Base-by-base conservation (phyloP, 225 moss, liverwort and hornwort species). In the Polytrichum commune region DNA sequence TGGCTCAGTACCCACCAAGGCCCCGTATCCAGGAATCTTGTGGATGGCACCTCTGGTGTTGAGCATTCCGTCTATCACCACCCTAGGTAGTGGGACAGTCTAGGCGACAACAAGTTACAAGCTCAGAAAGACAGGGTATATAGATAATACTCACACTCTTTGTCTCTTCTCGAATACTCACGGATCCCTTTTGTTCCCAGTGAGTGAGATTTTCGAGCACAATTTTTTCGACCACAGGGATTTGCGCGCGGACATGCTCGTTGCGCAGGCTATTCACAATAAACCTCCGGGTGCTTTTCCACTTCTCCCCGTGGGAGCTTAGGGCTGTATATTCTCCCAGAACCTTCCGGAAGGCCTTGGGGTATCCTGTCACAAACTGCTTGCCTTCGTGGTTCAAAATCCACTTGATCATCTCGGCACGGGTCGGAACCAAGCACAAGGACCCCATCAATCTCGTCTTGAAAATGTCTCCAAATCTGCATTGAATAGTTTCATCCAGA, bases 241-340 rank as follows among this genome's bases (percentile, higher is more conserved):
- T 61, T 54, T 61, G 69, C 23, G n/a, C 33, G 54, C 64, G 68
- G 18, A 76, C 7, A 5, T 65, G 29, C 60, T 70, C 81, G 35
- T 13, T 69, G 7, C 76, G 69, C 23, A 76, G 68, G 35, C 73
- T 76, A 27, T 69, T 73, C 18, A 72, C 73, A 13, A 73, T 9
- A 60, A 81, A 76, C 64, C 64, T 73, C 3, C 70, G 64, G 16
- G 73, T 73, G 69, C 65, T 73, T 29, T 65, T 81, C 80, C 76
- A 81, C 25, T 65, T 72, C 35, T 81, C 76, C 18, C 72, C 80
- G 54, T 69, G 56, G 16, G 53, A 20, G 30, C 6, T 27, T 5
- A 74, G 29, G 9, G 58, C 32, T 55, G 65, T 76, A 29, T 53
- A 58, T 29, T 55, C 58, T 58, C 71, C 71, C 2, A 71, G 26